Base-by-base conservation (phyloP, 805 yeast genomes). In the Suhomyces faveliae region DNA sequence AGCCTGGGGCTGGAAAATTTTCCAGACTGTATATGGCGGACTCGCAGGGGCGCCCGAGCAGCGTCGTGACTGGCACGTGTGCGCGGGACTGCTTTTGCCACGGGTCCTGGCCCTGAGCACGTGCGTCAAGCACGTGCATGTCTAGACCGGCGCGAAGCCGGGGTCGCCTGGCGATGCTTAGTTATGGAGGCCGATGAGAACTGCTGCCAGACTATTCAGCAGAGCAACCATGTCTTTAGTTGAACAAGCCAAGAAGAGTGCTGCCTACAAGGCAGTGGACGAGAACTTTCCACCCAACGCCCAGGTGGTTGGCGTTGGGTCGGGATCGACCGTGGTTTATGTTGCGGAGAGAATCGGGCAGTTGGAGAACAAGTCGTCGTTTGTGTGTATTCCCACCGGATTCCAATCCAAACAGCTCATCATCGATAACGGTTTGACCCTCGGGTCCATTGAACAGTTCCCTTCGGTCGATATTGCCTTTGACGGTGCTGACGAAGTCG, bases 401-500 rank as follows among this genome's bases (percentile, higher is more conserved):
- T 94, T 91, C 77, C 99, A 94, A 70, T 86, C 95, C 40, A 87
- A 87, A 60, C 89, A 85, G 59, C 77, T 94, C 56, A 91, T 94
- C 57, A 71, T 89, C 49, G 86, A 81, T 49, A 90, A 90, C 58
- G 94, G 94, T 0, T 75, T 94, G 53, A 76, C 67, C 35, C 74
- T 91, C 54, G 96, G 96, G 1, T 76, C 87, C 8, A 80, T 92
- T 51, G 97, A 92, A 60, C 91, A 89, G 71, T 84, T 72, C 53
- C 88, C 96, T 2, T 77, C 77, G 21, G 72, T 94, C 40, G 99
- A 94, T 64, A 82, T 94, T 57, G 96, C 97, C 1, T 94, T 94
- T 64, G 99, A 94, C 67, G 99, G 99, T 40, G 98, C 99, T 2
- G 99, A 94, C 68, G 99, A 94, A 68, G 91, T 91, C 49, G 99